Base-by-base conservation (phyloP, 345 rosid genomes). In the Salix exigua region DNA sequence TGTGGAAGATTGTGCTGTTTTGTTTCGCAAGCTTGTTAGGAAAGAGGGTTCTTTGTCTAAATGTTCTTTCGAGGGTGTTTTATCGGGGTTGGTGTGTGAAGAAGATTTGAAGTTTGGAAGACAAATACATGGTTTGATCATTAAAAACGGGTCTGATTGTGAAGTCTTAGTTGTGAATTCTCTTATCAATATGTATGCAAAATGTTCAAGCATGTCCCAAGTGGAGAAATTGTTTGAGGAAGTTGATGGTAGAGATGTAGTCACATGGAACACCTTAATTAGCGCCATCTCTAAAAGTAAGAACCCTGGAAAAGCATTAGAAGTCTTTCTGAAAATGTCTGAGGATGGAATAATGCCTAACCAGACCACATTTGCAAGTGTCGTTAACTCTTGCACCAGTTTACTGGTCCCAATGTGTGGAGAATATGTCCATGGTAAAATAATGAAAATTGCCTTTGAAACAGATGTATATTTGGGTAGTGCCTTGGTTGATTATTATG, bases 191-290 rank as follows among this genome's bases (percentile, higher is more conserved):
- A 82, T 87, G 81, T 93, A 93, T 78, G 92, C 74, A 23, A 90
- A 86, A 82, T 93, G 96, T 80, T 79, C 72, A 3, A 75, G 58
- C 37, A 28, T 80, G 12, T 21, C 42, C 72, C 76, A 77, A 51
- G 91, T 88, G 0, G 91, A 88, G 83, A 90, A 79, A 68, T 44
- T 85, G 76, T 90, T 93, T 66, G 71, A 83, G 82, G 83, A 81
- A 61, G 74, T 85, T 51, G 31, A 14, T 23, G 65, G 77, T 31
- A 80, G 79, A 78, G 97, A 91, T 75, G 38, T 83, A 77, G 92
- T 89, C 37, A 90, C 97, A 9, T 91, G 97, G 97, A 95, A 95
- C 84, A 82, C 90, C 2, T 63, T 89, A 51, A 85, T 89, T 50
- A 81, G 87, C 68, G 96, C 89, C 62, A 50, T 84, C 78, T 91